Base-by-base conservation (phyloP, 345 rosid genomes). In the Rhizophora apiculata region DNA sequence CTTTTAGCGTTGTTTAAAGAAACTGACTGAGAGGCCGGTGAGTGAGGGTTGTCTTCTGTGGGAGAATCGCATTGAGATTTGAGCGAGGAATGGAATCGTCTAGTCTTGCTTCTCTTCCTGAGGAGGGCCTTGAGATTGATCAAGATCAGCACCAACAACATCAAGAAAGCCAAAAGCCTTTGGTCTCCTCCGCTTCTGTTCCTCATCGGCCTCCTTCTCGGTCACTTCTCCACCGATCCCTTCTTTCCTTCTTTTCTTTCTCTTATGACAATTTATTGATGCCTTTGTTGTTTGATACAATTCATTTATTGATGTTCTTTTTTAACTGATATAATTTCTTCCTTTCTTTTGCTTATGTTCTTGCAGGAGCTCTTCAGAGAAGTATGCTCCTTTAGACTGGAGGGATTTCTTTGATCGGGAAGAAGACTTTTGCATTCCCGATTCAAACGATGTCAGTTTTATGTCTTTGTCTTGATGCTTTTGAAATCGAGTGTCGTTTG, bases 331-430 rank as follows among this genome's bases (percentile, higher is more conserved):
- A 43, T 43, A 43, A 15, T 13, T 43, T 13, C 18, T 43, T 43
- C 3, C 5, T 43, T 43, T 13, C 16, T 11, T 43, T 39, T 2
- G 15, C 15, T 39, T 39, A 39, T 39, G 15, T 10, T 2, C 46
- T 11, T 3, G 49, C 19, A 43, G 49, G 84, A 79, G 69, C 63
- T 86, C 88, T 16, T 77, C 67, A 21, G 75, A 81, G n/a, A 86
- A 87, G 63, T 86, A 83, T 77, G 69, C 91, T 58, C 91, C 99
- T 51, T 43, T 88, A 49, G 92, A 88, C 39, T 90, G 96, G 99
- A 49, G 31, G 19, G 75, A 59, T 32, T 92, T 82, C 71, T 95
- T 95, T 76, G 98, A 92, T 39, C 70, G 71, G 70, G 96, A 95
- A 83, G 86, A 84, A 67, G 96, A 95, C 81, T 65, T 95, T 70